Evolutionary conservation across 2,329 filamentous ascomycete genomes (phyloP), one percentile per base, ranked within the genome.

Genomic region (Acrocalymma vagum): DNA sequence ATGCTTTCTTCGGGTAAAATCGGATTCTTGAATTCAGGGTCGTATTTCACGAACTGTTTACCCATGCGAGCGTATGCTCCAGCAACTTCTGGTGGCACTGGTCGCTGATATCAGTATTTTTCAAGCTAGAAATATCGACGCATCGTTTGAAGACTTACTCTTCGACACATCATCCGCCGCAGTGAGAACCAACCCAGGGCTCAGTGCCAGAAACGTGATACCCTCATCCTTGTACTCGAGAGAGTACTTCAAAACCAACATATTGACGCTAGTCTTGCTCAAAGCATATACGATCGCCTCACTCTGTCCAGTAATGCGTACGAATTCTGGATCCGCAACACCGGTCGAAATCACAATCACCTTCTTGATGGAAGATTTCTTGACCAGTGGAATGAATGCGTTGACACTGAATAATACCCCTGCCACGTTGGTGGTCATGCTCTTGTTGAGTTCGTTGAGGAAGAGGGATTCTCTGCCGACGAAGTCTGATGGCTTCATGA

Each of bases 261-360:
- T 53, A 48, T 74, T 75, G 42, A 70, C 52, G 2, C 56, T 71
- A 3, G 67, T 69, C 41, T 75, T 75, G 18, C 56, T 57, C 20
- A 61, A 50, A n/a, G 62, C 51, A 50, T 74, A 74, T 5, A 5
- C 62, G 48, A 15, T 65, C 52, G 8, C 38, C n/a, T n/a, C n/a
- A n/a, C n/a, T n/a, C n/a, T n/a, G n/a, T 53, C 40, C 51, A 37
- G 32, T 14, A 5, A 44, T 16, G 48, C 49, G 10, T 9, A 47
- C 38, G 7, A 37, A 51, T 3, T 56, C 53, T 39, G 53, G 54
- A 42, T 72, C 67, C 1, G 63, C 69, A 51, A 70, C 63, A 14
- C 51, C 66, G 17, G 46, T 65, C 14, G 69, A 69, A 28, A 75
- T 67, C 29, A 65, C 53, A 9, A 68, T 51, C 28, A 74, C 66